A percentile compares a stretch with the other conserved stretches of the same genome.
These are phyloP conservation scores for Pelargonium myrrhifolium DNA, from an alignment of 441 rosid genomes.

Conservation along the genomic window DNA sequence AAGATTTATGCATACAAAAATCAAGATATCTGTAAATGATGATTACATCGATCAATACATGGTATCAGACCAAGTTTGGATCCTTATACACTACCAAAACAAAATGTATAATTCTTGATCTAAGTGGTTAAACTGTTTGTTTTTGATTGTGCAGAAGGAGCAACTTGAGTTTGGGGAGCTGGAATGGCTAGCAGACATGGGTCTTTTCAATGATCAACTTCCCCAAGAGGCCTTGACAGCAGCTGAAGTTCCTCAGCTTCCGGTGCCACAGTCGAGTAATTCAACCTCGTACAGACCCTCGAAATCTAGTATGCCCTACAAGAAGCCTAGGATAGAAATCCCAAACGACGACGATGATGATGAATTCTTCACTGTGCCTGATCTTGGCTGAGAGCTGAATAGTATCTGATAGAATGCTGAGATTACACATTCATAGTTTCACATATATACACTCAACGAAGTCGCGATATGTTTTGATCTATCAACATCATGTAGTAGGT, in stretches of 20 bases:
- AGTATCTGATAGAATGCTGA: too few species aligned
- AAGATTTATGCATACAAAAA: neutral
- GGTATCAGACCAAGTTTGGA: too few species aligned
- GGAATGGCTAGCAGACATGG: constrained; percentile 79
- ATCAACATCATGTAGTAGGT: too few species aligned
- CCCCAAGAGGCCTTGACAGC: constrained; percentile 54
- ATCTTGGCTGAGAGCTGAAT: constrained; percentile 47
- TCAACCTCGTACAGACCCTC: too few species aligned
- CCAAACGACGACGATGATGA: constrained; percentile 46
- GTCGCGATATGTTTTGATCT: too few species aligned
- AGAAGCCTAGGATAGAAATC: too few species aligned
- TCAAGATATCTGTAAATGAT: too few species aligned
- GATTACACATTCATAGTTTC: neutral
- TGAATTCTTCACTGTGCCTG: constrained; percentile 80
- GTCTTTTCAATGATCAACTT: constrained; percentile 53
- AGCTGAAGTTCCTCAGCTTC: constrained; percentile 80
- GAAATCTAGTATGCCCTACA: too few species aligned
- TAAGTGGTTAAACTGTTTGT: too few species aligned
- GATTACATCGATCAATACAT: too few species aligned
- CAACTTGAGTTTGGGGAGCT: constrained; percentile 70
- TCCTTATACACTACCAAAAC: too few species aligned
- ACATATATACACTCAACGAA: neutral
- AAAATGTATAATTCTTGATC: too few species aligned
- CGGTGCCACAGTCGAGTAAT: constrained; percentile 30
- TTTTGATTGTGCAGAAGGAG: constrained; percentile 38